Evolutionary conservation across 2,329 filamentous ascomycete genomes (phyloP), one percentile per base, ranked within the genome.

Genomic region (Ascochyta clinopodiicola): DNA sequence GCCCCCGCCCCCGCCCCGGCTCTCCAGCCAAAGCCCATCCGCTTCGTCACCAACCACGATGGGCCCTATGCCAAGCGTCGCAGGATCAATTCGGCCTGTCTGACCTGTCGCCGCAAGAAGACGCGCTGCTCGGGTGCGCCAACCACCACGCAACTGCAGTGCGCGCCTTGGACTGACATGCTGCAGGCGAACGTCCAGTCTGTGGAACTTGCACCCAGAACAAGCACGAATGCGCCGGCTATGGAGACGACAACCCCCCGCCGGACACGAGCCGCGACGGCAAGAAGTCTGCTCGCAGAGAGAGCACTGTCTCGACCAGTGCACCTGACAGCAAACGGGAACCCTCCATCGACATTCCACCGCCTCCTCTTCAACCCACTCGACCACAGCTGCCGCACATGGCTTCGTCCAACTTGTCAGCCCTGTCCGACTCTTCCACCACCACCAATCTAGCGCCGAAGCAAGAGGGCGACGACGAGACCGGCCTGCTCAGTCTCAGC

Each of bases 61-160:
- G 74, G 74, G 12, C 75, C 75, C 46, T 77, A 77, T 58, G 74
- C 75, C 34, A 77, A 77, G 69, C 66, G 75, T 29, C 66, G 75
- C 43, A 69, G 75, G 54, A 77, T 77, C 62, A 77, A 75, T 59
- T 72, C 74, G 35, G 75, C 75, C 10, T 82, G 80, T 54, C 55
- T 81, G 63, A 81, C 79, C 19, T 82, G 80, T 60, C 72, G 80
- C 8, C 77, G 77, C 61, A 78, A 80, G 57, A 82, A 82, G 72
- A 81, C 80, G 56, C 78, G 79, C 39, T 82, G 80, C 58, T 79
- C 77, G 15, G 78, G 79, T 66, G 67, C 72, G 65, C 17, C 2
- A 9, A 7, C 25, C 7, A 27, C 19, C 21, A n/a, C 10, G n/a
- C 9, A n/a, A 17, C 19, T 44, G 34, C 34, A 6, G 2, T 21